A percentile compares a stretch with the other conserved stretches of the same genome.
These are phyloP conservation scores for Remersonia thermophila DNA, from an alignment of 2,329 filamentous ascomycete genomes.

Conservation along the genomic window DNA sequence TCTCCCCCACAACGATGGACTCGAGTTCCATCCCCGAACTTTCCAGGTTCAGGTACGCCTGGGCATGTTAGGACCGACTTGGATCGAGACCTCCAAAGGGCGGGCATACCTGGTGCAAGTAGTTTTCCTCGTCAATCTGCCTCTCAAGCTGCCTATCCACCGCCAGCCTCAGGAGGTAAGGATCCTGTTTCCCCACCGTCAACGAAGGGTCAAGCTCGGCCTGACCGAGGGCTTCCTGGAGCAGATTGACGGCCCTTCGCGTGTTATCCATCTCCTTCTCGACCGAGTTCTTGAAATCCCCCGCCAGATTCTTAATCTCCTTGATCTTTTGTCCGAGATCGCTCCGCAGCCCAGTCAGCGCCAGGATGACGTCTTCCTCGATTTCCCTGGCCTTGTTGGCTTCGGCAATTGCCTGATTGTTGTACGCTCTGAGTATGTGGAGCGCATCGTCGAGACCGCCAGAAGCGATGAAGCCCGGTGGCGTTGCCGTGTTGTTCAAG, in stretches of 20 bases:
- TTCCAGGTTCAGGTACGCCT: constrained; percentile 92
- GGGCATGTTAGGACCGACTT: constrained; percentile 12
- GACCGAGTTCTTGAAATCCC: constrained; percentile 94
- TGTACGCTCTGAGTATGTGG: constrained; percentile 67
- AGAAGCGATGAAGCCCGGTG: constrained; percentile 62
- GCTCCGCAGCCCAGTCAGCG: constrained; percentile 71
- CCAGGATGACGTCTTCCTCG: constrained; percentile 80
- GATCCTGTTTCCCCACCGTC: constrained; percentile 78
- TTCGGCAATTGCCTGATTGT: constrained; percentile 67
- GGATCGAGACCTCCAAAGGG: not conserved
- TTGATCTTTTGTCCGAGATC: constrained; percentile 95
- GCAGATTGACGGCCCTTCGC: constrained; percentile 59
- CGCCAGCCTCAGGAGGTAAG: constrained; percentile 71
- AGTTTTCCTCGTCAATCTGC: constrained; percentile 95
- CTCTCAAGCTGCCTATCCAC: constrained; percentile 86
- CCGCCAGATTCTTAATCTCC: constrained; percentile 86
- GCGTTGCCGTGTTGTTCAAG: constrained; percentile 66
- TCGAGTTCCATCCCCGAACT: constrained; percentile 89
- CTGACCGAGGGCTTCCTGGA: constrained; percentile 73
- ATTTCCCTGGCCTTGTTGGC: constrained; percentile 83
- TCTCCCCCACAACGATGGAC: constrained; percentile 90
- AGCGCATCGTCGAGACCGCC: constrained; percentile 83
- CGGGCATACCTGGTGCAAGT: constrained; percentile 66
- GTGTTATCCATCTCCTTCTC: constrained; percentile 89
- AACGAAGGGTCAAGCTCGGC: constrained; percentile 64